A percentile compares a stretch with the other conserved stretches of the same genome.
Evolutionary conservation across 2,329 filamentous ascomycete species (phyloP).

Genomic region (Fusarium annulatum): DNA sequence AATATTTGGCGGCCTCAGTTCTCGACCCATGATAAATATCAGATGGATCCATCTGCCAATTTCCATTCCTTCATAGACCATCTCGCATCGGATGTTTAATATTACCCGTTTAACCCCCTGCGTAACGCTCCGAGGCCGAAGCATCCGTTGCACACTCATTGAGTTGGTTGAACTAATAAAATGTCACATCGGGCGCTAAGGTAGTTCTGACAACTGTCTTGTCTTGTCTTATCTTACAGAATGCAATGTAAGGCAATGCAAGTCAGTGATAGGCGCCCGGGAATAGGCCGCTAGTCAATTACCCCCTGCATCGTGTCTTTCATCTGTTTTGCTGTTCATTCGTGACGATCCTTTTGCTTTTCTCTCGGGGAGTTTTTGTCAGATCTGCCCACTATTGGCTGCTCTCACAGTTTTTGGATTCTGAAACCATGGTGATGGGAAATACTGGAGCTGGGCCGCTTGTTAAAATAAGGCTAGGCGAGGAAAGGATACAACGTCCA

Average conservation of each 20-base stretch:
- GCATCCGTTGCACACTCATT: slow-evolving; percentile 5
- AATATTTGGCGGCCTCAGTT: slow-evolving; percentile 3
- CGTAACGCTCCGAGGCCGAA: background rate
- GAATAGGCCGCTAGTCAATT: background rate
- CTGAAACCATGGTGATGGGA: slow-evolving; percentile 20
- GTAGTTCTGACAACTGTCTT: background rate
- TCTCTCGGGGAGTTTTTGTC: background rate
- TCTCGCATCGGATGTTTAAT: slow-evolving; percentile 15
- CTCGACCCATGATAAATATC: slow-evolving; percentile 14
- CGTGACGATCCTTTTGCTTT: slow-evolving; percentile 1
- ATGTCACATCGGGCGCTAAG: background rate
- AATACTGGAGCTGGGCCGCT: background rate
- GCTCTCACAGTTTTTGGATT: background rate
- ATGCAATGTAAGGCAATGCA: background rate
- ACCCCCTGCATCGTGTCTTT: slow-evolving; percentile 1
- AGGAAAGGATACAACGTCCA: slow-evolving; percentile 15
- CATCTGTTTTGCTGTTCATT: background rate
- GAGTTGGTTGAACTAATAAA: slow-evolving; percentile 4
- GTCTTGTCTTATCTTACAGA: background rate
- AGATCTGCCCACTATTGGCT: background rate
- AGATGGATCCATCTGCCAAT: slow-evolving; percentile 14
- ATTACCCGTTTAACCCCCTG: background rate
- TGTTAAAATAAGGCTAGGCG: slow-evolving; percentile 2
- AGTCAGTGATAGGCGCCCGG: background rate
- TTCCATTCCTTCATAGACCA: background rate